Conservation (phyloP, 2,329 filamentous ascomycete genomes). For the Alternaria rosae region DNA sequence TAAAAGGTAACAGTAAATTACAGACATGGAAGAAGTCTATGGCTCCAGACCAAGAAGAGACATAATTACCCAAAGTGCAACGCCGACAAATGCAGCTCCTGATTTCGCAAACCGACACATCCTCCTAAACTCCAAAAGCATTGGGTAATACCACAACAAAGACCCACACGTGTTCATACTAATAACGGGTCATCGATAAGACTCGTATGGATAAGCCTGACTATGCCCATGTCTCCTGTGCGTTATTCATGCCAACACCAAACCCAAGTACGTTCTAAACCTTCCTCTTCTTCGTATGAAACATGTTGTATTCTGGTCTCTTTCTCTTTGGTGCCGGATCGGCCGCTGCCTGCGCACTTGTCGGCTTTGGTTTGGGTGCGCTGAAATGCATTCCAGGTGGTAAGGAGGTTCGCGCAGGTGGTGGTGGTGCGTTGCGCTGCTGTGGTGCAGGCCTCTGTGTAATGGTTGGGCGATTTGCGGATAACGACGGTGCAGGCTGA, state of each 20-base stretch:
- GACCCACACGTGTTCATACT: background rate
- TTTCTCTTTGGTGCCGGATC: constrained; percentile 25
- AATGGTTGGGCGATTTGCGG: constrained; percentile 28
- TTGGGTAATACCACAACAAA: background rate
- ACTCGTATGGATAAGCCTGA: background rate
- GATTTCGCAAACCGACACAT: background rate
- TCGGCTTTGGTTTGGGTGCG: constrained; percentile 32
- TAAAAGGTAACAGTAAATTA: background rate
- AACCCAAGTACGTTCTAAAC: background rate
- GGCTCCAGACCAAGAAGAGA: background rate
- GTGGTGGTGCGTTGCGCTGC: constrained; percentile 16
- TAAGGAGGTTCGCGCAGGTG: constrained; percentile 31
- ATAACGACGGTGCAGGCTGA: constrained; percentile 8
- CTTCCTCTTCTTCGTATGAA: constrained; percentile 27
- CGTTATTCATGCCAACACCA: background rate
- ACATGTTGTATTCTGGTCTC: constrained; percentile 29
- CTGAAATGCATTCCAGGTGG: constrained; percentile 41
- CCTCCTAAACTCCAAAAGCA: background rate
- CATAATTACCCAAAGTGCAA: background rate
- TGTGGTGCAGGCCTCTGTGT: constrained; percentile 30
- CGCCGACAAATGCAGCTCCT: background rate
- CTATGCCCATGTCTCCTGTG: background rate
- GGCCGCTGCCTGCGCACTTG: constrained; percentile 18
- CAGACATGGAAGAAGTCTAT: background rate
- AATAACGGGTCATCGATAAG: background rate